A percentile compares a stretch with the other conserved stretches of the same genome.
Evolutionary conservation across 805 yeast genomes (phyloP).

Genomic region (Candida railenensis): DNA sequence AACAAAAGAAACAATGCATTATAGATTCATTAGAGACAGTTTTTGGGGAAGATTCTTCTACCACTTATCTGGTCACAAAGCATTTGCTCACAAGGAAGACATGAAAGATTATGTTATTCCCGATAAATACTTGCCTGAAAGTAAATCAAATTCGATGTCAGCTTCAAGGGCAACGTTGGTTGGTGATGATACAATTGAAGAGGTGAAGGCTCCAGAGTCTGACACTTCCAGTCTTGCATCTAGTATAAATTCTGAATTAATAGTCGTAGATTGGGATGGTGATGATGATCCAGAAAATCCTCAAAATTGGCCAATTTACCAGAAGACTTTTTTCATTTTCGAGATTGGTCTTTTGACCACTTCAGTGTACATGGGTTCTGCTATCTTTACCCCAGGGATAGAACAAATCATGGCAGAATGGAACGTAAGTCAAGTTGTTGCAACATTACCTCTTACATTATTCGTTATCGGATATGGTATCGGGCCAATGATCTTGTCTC

Average conservation of each 20-base stretch:
- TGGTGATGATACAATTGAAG: neutral
- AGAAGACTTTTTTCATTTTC: conserved; percentile 30
- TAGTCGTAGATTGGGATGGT: conserved; percentile 22
- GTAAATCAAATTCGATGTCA: neutral
- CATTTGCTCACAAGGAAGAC: conserved; percentile 18
- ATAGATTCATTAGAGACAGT: conserved; percentile 21
- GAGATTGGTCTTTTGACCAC: conserved; percentile 43
- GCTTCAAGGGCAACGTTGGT: neutral
- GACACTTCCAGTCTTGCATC: neutral
- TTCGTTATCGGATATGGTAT: conserved; percentile 55
- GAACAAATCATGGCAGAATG: conserved; percentile 45
- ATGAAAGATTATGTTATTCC: conserved; percentile 17
- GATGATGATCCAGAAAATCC: conserved; percentile 51
- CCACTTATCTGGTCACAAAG: conserved; percentile 17
- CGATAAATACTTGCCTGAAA: conserved; percentile 14
- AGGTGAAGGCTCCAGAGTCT: neutral
- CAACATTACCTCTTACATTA: conserved; percentile 52
- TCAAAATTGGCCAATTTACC: conserved; percentile 43
- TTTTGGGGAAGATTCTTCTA: conserved; percentile 20
- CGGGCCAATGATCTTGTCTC: conserved; percentile 60
- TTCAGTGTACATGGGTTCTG: conserved; percentile 51
- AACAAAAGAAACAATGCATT: conserved; percentile 4
- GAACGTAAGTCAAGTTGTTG: conserved; percentile 41
- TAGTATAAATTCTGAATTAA: conserved; percentile 4
- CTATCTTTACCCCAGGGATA: conserved; percentile 51